Percentiles rank a stretch among this genome's conserved stretches.
Conservation (phyloP, 345 rosid genomes). For the Eucalyptus coolabah region DNA sequence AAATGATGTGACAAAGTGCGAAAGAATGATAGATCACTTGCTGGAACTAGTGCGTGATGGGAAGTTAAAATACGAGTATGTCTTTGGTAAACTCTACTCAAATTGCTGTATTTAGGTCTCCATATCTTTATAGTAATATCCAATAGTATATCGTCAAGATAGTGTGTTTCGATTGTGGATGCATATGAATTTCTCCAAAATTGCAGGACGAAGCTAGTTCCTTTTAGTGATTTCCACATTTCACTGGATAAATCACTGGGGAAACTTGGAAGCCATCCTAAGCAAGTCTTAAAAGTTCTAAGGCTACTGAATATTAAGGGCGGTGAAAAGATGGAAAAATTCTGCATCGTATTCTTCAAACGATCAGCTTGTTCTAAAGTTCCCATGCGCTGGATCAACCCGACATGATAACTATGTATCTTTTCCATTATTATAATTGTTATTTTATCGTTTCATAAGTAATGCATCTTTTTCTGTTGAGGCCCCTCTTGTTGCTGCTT, state of each 20-base stretch:
- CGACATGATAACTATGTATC: background rate
- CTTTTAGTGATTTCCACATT: conserved; percentile 45
- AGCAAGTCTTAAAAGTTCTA: conserved; percentile 46
- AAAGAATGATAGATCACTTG: background rate
- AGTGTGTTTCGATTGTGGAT: background rate
- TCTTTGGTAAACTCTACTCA: background rate
- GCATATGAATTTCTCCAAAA: background rate
- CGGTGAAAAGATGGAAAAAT: no score
- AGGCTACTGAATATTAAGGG: background rate
- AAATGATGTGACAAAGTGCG: background rate
- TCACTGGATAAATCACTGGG: conserved; percentile 70
- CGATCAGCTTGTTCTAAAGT: background rate
- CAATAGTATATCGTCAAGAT: background rate
- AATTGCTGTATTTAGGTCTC: background rate
- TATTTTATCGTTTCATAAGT: no score
- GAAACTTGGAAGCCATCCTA: conserved; percentile 73
- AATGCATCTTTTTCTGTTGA: background rate
- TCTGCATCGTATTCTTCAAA: background rate
- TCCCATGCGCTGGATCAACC: background rate
- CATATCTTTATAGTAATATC: background rate
- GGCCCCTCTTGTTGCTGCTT: background rate
- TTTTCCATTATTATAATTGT: background rate
- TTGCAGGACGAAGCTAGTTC: conserved; percentile 57
- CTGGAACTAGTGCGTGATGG: background rate
- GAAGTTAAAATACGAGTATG: conserved; percentile 52